Conservation (phyloP, 805 yeast genomes). For the Candida yuanshanica region DNA sequence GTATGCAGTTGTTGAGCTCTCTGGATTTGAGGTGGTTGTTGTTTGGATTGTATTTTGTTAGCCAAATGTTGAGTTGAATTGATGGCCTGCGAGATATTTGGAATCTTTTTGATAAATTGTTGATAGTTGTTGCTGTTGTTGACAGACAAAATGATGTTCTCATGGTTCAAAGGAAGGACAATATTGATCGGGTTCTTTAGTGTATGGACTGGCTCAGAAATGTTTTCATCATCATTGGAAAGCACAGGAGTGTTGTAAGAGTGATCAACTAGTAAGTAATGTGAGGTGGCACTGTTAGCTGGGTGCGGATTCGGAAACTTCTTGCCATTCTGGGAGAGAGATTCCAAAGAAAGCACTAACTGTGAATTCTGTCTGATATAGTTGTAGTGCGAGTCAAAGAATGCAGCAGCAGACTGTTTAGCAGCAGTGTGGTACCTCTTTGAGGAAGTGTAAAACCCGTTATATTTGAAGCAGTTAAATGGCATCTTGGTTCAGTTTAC, state of each 20-base stretch:
- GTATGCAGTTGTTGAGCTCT: constrained; percentile 1
- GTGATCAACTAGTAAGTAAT: constrained; percentile 26
- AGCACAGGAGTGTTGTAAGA: constrained; percentile 6
- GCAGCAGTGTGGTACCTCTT: constrained; percentile 32
- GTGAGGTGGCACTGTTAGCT: constrained; percentile 29
- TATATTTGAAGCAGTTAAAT: constrained; percentile 35
- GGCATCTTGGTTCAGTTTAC: constrained; percentile 25
- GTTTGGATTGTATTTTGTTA: background rate
- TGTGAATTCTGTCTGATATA: constrained; percentile 33
- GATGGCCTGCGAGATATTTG: constrained; percentile 3
- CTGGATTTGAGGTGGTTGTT: background rate
- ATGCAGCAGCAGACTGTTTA: constrained; percentile 27
- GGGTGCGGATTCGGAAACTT: constrained; percentile 29
- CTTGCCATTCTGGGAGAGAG: constrained; percentile 16
- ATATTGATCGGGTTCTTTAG: constrained; percentile 17
- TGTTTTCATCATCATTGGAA: constrained; percentile 17
- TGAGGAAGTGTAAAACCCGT: constrained; percentile 28
- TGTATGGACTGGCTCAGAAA: background rate
- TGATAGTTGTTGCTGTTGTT: constrained; percentile 11
- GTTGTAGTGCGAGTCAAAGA: constrained; percentile 35
- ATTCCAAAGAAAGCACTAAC: constrained; percentile 18
- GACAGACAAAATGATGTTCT: constrained; percentile 13
- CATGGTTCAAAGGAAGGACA: constrained; percentile 16
- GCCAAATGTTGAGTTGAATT: background rate
- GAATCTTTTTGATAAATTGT: constrained; percentile 11